phyloP scores from a whole-genome alignment of 2,329 filamentous ascomycete species.

The Coleophoma cylindrospora region DNA sequence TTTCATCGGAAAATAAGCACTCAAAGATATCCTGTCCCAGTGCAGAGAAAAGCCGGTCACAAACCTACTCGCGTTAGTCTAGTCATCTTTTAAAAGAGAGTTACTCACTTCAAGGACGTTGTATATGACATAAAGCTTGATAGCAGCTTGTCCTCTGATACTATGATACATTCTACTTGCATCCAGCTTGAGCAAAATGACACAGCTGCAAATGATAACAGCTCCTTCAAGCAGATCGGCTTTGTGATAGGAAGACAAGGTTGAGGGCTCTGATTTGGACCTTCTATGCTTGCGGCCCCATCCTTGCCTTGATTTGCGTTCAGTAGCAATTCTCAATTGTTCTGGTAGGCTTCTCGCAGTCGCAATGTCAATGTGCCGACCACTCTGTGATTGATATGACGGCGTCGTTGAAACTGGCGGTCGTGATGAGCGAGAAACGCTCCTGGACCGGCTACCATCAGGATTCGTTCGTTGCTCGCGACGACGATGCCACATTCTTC shows the following conservation, averaged over 20 bases:
- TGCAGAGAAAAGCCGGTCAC: constrained; percentile 83
- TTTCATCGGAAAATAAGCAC: constrained; percentile 90
- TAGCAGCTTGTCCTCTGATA: constrained; percentile 91
- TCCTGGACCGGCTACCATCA: constrained; percentile 21
- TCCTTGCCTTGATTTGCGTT: constrained; percentile 20
- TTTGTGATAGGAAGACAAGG: constrained; percentile 83
- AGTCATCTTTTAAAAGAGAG: not conserved
- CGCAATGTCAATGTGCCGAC: constrained; percentile 9
- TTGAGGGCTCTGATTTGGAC: constrained; percentile 80
- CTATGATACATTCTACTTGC: constrained; percentile 98
- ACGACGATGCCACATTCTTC: constrained; percentile 64
- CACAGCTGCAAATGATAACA: constrained; percentile 80
- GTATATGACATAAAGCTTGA: constrained; percentile 98
- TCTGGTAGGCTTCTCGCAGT: constrained; percentile 10
- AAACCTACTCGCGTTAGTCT: constrained; percentile 78
- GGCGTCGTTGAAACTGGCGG: constrained; percentile 17
- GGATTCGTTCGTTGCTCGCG: constrained; percentile 41
- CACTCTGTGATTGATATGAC: constrained; percentile 17
- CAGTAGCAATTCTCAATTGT: constrained; percentile 14
- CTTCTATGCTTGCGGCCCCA: constrained; percentile 54
- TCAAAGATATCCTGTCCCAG: constrained; percentile 95
- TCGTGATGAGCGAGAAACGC: constrained; percentile 18
- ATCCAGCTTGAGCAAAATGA: constrained; percentile 84
- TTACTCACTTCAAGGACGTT: constrained; percentile 76
- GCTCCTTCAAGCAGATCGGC: constrained; percentile 89